Conservation (phyloP, 148 eudicot genomes). For the Camellia granthamiana region DNA sequence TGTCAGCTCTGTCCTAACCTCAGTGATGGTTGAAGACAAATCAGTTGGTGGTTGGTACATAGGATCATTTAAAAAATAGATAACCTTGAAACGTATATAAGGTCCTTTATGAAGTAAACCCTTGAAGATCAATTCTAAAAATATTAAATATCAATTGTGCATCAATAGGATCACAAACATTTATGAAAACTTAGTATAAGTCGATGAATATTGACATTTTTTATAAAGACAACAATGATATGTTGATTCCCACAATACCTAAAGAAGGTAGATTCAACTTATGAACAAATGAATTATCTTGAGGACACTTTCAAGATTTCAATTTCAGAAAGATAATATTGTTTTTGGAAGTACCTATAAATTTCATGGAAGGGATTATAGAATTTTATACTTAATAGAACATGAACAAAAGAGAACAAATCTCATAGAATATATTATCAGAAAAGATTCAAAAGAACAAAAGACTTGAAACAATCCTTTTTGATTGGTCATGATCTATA, state of each 20-base stretch:
- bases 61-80: neutral
- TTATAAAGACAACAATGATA: neutral
- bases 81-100: neutral
- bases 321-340: neutral
- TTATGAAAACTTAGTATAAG: neutral
- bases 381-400: neutral
- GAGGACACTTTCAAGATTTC: neutral
- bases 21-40: neutral
- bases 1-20: too few relatives aligned
- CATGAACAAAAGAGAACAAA: neutral
- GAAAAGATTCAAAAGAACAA: neutral
- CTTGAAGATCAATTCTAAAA: neutral
- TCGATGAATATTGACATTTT: neutral
- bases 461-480: neutral
- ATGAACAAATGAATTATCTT: neutral
- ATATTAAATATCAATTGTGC: neutral
- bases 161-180: neutral
- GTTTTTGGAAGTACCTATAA: neutral
- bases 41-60: too few relatives aligned
- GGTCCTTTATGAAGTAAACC: neutral
- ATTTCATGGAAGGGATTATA: neutral
- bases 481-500: neutral
- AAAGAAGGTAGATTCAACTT: neutral
- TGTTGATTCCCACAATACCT: neutral
- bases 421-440: neutral